Percentiles rank a stretch among this genome's conserved stretches.
These are phyloP conservation scores for Thraustochytrium aureum DNA, from an alignment of 352 stramenopile genomes.

Conservation along the genomic window DNA sequence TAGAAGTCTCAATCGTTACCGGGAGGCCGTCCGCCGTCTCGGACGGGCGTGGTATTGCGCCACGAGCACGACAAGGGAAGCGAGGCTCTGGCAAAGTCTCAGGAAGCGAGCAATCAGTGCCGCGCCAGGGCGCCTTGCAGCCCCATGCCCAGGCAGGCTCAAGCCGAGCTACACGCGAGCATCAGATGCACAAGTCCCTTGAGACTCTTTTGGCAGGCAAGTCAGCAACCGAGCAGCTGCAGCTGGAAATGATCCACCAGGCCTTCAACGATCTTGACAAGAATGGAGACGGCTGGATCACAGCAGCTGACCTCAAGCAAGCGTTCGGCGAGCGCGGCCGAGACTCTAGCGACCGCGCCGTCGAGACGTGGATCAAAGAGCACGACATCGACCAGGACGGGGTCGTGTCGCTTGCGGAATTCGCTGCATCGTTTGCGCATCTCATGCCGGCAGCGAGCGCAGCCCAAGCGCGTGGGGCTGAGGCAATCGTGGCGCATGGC, in stretches of 20 bases:
- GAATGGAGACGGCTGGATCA: conserved; percentile 58
- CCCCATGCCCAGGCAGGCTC: neutral
- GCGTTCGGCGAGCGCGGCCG: conserved; percentile 54
- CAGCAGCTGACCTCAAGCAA: conserved; percentile 47
- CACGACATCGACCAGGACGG: conserved; percentile 58
- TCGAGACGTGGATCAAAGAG: conserved; percentile 55
- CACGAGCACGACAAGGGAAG: too few species aligned
- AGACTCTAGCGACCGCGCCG: conserved; percentile 54
- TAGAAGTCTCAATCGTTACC: conserved; percentile 45
- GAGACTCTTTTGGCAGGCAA: neutral
- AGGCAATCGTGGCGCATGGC: too few species aligned
- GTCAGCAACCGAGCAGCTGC: conserved; percentile 46
- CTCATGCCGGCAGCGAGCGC: conserved; percentile 36
- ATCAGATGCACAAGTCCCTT: neutral
- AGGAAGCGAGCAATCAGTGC: neutral
- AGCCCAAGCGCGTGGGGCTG: too few species aligned
- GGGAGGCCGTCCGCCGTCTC: conserved; percentile 16
- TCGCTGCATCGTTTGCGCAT: conserved; percentile 56
- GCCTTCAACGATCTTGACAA: conserved; percentile 55
- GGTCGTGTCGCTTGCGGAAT: conserved; percentile 57
- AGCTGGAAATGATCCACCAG: conserved; percentile 57
- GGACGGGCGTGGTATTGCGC: neutral
- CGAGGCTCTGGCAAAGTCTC: neutral
- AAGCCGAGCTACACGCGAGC: too few species aligned
- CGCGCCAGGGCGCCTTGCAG: neutral